Conservation (phyloP, 805 yeast species). For the Wickerhamiella occidentalis region DNA sequence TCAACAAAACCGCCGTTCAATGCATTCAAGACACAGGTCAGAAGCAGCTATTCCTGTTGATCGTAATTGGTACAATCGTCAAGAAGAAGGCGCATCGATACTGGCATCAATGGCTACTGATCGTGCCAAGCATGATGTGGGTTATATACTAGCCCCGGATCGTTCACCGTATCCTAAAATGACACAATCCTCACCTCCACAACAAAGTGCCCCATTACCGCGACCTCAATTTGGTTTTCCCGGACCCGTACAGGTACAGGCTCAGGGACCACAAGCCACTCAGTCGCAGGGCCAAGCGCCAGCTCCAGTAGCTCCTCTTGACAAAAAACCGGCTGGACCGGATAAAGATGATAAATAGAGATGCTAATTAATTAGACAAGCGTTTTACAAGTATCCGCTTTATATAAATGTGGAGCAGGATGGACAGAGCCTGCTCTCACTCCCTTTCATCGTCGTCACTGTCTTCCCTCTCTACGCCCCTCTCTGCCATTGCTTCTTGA, state of each 20-base stretch:
- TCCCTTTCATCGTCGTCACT: conserved; percentile 3
- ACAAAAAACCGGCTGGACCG: not conserved
- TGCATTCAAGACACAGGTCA: conserved; percentile 14
- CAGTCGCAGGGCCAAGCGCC: not conserved
- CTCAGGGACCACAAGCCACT: not conserved
- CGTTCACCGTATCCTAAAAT: conserved; percentile 3
- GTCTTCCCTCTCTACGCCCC: conserved; percentile 15
- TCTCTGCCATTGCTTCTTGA: conserved; percentile 6
- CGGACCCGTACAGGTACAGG: not conserved
- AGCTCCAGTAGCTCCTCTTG: not conserved
- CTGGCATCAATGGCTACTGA: conserved; percentile 22
- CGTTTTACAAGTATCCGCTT: no score
- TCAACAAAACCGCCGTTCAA: conserved; percentile 5
- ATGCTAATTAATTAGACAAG: no score
- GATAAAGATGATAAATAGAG: not conserved
- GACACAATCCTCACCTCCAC: not conserved
- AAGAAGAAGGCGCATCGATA: conserved; percentile 21
- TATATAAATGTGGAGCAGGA: no score
- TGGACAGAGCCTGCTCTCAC: no score
- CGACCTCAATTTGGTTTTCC: not conserved
- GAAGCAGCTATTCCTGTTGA: conserved; percentile 10
- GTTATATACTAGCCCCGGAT: conserved; percentile 8
- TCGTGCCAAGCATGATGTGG: conserved; percentile 15
- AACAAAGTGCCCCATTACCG: not conserved
- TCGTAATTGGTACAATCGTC: conserved; percentile 14